phyloP scores from a whole-genome alignment of 495 filamentous ascomycete species.

The Aspergillus sparsus region DNA sequence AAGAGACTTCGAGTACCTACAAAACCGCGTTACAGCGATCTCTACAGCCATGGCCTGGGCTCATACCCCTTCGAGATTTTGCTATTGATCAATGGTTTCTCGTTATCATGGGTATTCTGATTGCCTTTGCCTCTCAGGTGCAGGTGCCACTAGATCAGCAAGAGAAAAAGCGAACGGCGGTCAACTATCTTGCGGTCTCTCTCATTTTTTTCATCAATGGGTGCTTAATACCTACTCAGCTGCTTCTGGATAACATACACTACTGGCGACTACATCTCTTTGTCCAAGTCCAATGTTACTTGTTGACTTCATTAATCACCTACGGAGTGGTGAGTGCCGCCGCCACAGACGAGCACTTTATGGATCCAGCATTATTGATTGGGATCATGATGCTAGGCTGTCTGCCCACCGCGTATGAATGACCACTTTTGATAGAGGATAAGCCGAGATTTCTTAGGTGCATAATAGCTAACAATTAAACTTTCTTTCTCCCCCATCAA shows the following conservation, averaged over 20 bases:
- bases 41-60: neutral
- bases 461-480: no score
- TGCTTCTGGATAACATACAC: neutral
- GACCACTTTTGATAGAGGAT: constrained; percentile 24
- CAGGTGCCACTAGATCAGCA: constrained; percentile 39
- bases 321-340: constrained; percentile 16
- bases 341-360: constrained; percentile 37
- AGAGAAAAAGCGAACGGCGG: constrained; percentile 32
- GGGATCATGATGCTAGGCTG: constrained; percentile 41
- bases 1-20: neutral
- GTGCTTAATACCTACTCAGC: constrained; percentile 39
- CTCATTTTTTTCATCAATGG: constrained; percentile 48
- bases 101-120: constrained; percentile 12
- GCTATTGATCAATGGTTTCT: neutral
- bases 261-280: neutral
- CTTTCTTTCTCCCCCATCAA: neutral
- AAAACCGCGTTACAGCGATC: neutral
- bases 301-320: neutral
- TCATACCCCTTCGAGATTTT: neutral
- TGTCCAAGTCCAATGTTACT: neutral
- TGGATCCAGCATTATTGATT: constrained; percentile 44
- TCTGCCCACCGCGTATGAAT: constrained; percentile 38
- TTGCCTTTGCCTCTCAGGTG: constrained; percentile 41
- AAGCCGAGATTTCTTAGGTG: no score
- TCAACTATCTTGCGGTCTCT: constrained; percentile 39